Conservation (phyloP, 495 filamentous ascomycete species). For the Lasiosphaeris hirsuta region DNA sequence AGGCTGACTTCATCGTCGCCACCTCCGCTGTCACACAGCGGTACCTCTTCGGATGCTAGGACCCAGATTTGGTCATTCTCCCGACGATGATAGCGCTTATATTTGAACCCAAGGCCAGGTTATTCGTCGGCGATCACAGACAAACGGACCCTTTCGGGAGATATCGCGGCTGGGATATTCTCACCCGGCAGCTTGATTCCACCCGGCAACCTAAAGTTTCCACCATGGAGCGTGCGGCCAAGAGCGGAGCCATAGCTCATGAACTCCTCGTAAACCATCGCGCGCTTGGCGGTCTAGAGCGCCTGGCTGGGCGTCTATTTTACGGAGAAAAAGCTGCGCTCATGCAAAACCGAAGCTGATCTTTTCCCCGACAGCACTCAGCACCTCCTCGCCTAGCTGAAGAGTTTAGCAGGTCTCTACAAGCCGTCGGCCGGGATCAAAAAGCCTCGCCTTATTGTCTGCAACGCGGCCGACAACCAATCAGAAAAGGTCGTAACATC, state of each 20-base stretch:
- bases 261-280: constrained; percentile 30
- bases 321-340: constrained; percentile 12
- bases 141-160: constrained; percentile 26
- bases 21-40: constrained; percentile 21
- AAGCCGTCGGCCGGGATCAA: neutral
- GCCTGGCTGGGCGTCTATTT: constrained; percentile 19
- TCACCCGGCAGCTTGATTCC: too few relatives aligned
- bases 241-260: constrained; percentile 4
- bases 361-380: constrained; percentile 11
- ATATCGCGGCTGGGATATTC: constrained; percentile 4
- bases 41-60: constrained; percentile 22
- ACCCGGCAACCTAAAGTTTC: constrained; percentile 16
- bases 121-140: constrained; percentile 27
- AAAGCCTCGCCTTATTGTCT: constrained; percentile 1
- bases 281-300: constrained; percentile 18
- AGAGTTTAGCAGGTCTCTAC: constrained; percentile 4
- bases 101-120: constrained; percentile 24
- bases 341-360: neutral
- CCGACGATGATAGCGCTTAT: constrained; percentile 27
- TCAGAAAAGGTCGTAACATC: neutral
- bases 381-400: neutral
- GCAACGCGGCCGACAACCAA: neutral
- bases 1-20: constrained; percentile 26
- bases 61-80: constrained; percentile 24
- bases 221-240: constrained; percentile 24